Evolutionary conservation across 2,329 filamentous ascomycete genomes (phyloP).

Genomic region (Exophiala dermatitidis): DNA sequence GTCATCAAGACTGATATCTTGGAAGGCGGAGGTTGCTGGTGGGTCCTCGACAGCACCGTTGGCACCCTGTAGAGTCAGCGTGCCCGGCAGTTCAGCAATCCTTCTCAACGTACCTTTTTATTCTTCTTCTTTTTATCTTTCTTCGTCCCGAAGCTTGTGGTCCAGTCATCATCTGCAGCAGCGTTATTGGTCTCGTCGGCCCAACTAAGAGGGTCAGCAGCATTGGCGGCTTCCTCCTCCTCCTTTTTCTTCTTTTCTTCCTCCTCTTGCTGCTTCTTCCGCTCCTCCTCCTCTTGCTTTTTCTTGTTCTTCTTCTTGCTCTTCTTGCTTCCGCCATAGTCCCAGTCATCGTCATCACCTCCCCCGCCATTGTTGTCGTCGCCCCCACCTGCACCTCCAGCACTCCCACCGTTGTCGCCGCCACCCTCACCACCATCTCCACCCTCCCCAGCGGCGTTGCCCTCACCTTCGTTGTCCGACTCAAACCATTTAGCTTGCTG

Average conservation of each 20-base stretch:
- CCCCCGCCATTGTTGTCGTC: conserved; percentile 38
- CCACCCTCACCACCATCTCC: conserved; percentile 32
- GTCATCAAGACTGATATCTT: conserved; percentile 62
- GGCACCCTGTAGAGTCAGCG: conserved; percentile 25
- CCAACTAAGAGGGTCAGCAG: conserved; percentile 37
- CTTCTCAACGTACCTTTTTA: conserved; percentile 43
- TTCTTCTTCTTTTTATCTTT: conserved; percentile 48
- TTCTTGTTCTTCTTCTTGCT: conserved; percentile 33
- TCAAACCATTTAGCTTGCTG: conserved; percentile 39
- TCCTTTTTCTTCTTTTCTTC: conserved; percentile 31
- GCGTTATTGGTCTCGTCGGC: conserved; percentile 38
- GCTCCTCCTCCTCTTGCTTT: conserved; percentile 32
- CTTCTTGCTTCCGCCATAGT: conserved; percentile 32
- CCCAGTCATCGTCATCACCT: conserved; percentile 38
- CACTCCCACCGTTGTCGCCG: conserved; percentile 30
- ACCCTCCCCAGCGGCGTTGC: conserved; percentile 31
- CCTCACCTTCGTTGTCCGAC: conserved; percentile 43
- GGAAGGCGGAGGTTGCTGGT: conserved; percentile 48
- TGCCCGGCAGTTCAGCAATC: background rate
- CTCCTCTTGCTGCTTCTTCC: conserved; percentile 31
- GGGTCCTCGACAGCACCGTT: conserved; percentile 34
- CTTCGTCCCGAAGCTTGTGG: conserved; percentile 38
- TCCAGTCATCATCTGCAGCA: conserved; percentile 48
- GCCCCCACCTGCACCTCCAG: conserved; percentile 29
- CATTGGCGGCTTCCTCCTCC: conserved; percentile 31